Conservation (phyloP, 2,329 filamentous ascomycete genomes). For the Pezicula neosporulosa region DNA sequence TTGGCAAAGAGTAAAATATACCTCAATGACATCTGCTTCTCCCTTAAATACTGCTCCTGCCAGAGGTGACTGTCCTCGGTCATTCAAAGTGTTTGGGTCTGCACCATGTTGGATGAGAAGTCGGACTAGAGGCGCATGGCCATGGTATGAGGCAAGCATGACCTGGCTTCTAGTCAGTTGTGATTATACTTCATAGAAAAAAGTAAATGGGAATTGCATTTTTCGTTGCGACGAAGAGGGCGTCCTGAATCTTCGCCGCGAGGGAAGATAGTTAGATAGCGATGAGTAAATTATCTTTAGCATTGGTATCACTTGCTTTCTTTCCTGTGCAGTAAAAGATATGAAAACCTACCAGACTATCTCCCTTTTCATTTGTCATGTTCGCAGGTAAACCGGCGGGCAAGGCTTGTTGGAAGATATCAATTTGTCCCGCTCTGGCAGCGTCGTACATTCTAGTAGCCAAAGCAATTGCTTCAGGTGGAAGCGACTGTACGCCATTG, state of each 20-base stretch:
- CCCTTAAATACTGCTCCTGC: conserved; percentile 73
- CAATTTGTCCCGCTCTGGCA: conserved; percentile 55
- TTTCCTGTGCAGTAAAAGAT: neutral
- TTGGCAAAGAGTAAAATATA: conserved; percentile 20
- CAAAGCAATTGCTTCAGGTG: conserved; percentile 63
- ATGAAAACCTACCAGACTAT: conserved; percentile 53
- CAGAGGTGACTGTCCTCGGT: conserved; percentile 63
- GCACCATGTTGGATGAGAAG: conserved; percentile 60
- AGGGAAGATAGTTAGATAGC: too few species aligned
- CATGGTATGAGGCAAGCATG: conserved; percentile 72
- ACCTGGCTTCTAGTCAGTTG: conserved; percentile 39
- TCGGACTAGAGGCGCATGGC: conserved; percentile 56
- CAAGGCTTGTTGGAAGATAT: conserved; percentile 60
- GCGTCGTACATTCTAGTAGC: conserved; percentile 65
- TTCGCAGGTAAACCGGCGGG: conserved; percentile 64
- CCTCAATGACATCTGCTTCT: conserved; percentile 60
- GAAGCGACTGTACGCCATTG: conserved; percentile 32
- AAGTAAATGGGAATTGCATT: neutral
- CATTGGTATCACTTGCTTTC: too few species aligned
- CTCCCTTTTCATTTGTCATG: conserved; percentile 69
- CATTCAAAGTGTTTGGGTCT: conserved; percentile 66
- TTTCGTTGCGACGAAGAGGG: too few species aligned
- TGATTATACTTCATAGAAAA: neutral
- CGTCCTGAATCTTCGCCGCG: too few species aligned
- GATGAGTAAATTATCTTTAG: too few species aligned